These are phyloP conservation scores for Antrodiella citrinella DNA, from an alignment of 768 basidiomycete genomes.

Conservation along the genomic window DNA sequence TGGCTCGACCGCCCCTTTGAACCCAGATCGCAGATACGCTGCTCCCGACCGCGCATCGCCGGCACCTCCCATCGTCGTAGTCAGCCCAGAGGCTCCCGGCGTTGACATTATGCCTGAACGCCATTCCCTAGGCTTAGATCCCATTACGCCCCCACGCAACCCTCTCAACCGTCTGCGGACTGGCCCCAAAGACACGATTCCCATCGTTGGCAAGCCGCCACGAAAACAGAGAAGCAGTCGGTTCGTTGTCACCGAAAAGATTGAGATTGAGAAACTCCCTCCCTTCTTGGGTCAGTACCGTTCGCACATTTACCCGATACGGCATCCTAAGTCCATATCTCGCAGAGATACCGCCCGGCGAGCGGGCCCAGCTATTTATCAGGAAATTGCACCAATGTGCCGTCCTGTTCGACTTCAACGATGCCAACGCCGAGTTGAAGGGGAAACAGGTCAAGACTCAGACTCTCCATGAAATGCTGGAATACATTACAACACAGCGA, in stretches of 20 bases:
- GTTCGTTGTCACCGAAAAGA: conserved; percentile 92
- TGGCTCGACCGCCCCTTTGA: conserved; percentile 25
- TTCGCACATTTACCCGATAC: conserved; percentile 2
- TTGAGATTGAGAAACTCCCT: conserved; percentile 91
- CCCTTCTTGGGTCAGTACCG: conserved; percentile 70
- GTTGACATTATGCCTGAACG: conserved; percentile 31
- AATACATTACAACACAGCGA: conserved; percentile 95
- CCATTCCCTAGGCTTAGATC: conserved; percentile 15
- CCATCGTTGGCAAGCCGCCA: conserved; percentile 92
- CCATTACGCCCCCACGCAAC: conserved; percentile 61
- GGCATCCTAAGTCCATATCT: not conserved
- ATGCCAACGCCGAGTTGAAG: conserved; percentile 89
- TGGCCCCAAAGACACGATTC: conserved; percentile 92
- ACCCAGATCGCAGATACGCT: conserved; percentile 54
- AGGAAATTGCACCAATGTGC: conserved; percentile 94
- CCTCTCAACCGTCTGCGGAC: conserved; percentile 69
- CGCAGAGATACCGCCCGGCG: conserved; percentile 79
- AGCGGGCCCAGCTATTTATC: conserved; percentile 86
- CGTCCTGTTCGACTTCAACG: conserved; percentile 98
- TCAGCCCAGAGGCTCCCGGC: conserved; percentile 58
- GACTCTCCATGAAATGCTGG: conserved; percentile 95
- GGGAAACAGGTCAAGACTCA: conserved; percentile 99
- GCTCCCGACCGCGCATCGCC: conserved; percentile 38
- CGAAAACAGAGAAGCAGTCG: conserved; percentile 96
- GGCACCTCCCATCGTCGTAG: conserved; percentile 81